phyloP scores from a whole-genome alignment of 2,329 filamentous ascomycete species.

The Hypoxylon sp. region DNA sequence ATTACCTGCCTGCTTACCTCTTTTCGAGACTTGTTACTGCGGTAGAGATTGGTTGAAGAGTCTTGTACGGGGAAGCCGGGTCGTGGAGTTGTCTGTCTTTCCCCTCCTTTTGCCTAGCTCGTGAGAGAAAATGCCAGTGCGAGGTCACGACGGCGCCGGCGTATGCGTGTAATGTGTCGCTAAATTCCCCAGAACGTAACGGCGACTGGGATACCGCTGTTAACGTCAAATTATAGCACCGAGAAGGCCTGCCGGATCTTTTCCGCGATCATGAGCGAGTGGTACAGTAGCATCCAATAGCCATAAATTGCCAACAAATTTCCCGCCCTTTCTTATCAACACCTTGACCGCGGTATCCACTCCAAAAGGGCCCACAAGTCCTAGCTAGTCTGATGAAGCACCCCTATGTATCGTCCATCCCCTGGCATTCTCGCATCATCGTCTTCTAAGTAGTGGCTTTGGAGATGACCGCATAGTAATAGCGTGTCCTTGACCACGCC shows the following conservation, averaged over 20 bases:
- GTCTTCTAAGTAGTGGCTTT: slow-evolving; percentile 24
- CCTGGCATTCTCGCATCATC: slow-evolving; percentile 26
- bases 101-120: slow-evolving; percentile 24
- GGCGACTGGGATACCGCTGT: slow-evolving; percentile 48
- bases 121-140: slow-evolving; percentile 28
- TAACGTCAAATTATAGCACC: slow-evolving; percentile 45
- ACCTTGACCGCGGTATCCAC: slow-evolving; percentile 40
- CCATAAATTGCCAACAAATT: slow-evolving; percentile 37
- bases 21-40: neutral
- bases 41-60: slow-evolving; percentile 16
- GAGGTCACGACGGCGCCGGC: slow-evolving; percentile 38
- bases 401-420: slow-evolving; percentile 22
- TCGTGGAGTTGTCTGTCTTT: slow-evolving; percentile 24
- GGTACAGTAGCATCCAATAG: slow-evolving; percentile 39
- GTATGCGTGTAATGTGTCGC: slow-evolving; percentile 45
- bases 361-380: slow-evolving; percentile 24
- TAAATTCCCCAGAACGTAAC: slow-evolving; percentile 39
- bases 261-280: slow-evolving; percentile 37
- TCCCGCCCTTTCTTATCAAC: slow-evolving; percentile 41
- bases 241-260: slow-evolving; percentile 30
- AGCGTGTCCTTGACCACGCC: slow-evolving; percentile 15
- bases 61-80: slow-evolving; percentile 32
- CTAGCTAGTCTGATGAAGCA: slow-evolving; percentile 27
- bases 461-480: slow-evolving; percentile 21
- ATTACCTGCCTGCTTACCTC: slow-evolving; percentile 5